A percentile compares a stretch with the other conserved stretches of the same genome.
These are phyloP conservation scores for Lyophyllum decastes DNA, from an alignment of 768 basidiomycete species.

Conservation along the genomic window DNA sequence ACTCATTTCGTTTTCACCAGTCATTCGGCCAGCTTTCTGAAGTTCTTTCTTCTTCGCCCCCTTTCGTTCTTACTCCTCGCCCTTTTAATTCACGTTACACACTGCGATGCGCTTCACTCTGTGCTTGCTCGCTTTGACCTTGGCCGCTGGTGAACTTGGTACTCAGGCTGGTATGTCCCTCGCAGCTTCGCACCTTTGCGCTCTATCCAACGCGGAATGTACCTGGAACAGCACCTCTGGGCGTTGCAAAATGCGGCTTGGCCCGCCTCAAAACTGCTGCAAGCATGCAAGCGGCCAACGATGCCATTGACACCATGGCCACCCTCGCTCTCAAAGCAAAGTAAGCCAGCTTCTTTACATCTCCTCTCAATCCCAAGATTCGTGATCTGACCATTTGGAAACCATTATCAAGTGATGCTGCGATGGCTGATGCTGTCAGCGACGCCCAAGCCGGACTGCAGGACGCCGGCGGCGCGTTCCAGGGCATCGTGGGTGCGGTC, in stretches of 20 bases:
- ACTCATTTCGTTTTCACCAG: constrained; percentile 5
- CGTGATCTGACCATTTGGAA: not conserved
- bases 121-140: constrained; percentile 10
- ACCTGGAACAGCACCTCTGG: not conserved
- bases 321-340: not conserved
- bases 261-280: constrained; percentile 7
- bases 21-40: constrained; percentile 8
- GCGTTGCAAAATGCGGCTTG: constrained; percentile 3
- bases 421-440: constrained; percentile 1
- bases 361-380: not conserved
- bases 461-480: constrained; percentile 3
- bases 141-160: constrained; percentile 9
- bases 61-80: not conserved
- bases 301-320: constrained; percentile 4
- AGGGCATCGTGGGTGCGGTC: constrained; percentile 8
- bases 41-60: not conserved
- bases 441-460: constrained; percentile 2
- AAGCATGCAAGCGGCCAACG: constrained; percentile 5
- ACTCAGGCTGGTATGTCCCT: constrained; percentile 11
- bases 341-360: not conserved
- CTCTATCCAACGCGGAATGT: not conserved
- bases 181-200: not conserved
- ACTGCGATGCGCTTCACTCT: constrained; percentile 9
- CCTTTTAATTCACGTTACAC: too few relatives aligned
- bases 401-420: constrained; percentile 1